Evolutionary conservation across 108 stramenopile species (phyloP).

Genomic region (Pseudonitzschia multiseries): DNA sequence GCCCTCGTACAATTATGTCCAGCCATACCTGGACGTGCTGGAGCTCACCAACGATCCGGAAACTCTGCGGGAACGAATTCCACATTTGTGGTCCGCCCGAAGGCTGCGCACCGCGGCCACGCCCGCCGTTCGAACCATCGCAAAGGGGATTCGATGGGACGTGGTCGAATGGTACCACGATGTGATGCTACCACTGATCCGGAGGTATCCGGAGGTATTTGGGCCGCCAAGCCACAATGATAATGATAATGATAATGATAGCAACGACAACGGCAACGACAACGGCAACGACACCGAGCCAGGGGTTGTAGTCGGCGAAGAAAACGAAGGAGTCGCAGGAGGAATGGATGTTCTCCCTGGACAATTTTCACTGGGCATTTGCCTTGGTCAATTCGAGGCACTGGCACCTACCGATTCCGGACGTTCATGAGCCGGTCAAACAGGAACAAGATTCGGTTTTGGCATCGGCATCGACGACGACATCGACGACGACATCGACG

Average conservation of each 20-base stretch:
- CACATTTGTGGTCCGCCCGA: constrained; percentile 65
- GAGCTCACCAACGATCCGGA: no score
- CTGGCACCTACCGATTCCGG: constrained; percentile 67
- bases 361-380: constrained; percentile 84
- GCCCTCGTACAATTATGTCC: constrained; percentile 13
- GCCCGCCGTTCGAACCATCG: constrained; percentile 44
- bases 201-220: constrained; percentile 61
- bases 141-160: constrained; percentile 60
- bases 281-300: not conserved
- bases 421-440: not conserved
- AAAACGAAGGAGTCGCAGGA: constrained; percentile 6
- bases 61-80: constrained; percentile 34
- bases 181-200: constrained; percentile 47
- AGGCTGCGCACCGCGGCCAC: constrained; percentile 41
- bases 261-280: not conserved
- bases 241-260: not conserved
- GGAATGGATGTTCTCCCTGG: constrained; percentile 66
- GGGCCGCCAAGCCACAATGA: constrained; percentile 27
- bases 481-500: not conserved
- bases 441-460: not conserved
- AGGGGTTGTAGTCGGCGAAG: no score
- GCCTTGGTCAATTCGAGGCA: constrained; percentile 85
- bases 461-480: not conserved
- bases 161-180: constrained; percentile 76
- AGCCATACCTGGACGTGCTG: constrained; percentile 60